Evolutionary conservation across 1,284 basidiomycete species (phyloP), one percentile per base, ranked within the genome.

Genomic region (Sporisorium iseilematis-ciliati): DNA sequence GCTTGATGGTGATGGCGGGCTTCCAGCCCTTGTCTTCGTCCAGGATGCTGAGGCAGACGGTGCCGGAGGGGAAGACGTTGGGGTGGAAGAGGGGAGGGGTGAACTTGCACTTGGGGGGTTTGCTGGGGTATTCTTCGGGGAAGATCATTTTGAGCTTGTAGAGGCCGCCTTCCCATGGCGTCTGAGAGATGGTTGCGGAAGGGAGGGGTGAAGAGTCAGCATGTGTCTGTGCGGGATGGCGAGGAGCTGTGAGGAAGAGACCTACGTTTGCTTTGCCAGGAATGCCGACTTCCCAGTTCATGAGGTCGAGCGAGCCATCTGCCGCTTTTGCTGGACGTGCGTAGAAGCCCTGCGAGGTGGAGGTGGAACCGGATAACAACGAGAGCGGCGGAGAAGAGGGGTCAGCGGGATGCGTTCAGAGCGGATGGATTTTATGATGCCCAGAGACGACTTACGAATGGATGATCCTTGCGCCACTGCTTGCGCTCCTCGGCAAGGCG

Each of bases 1-100:
- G 95, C 86, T 99, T 99, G 87, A 99, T 94, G 2, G 95, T 99
- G 81, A 99, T 98, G 2, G 95, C 93, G 11, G 97, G 95, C 86
- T 98, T 98, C 97, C 97, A 99, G 6, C 91, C 92, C 87, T 99
- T 99, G 87, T 99, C 97, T 85, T 99, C 97, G 85, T 99, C 96
- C 42, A 99, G 87, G 84, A 99, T 99, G 16, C 95, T 97, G 23
- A 99, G 89, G 85, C 97, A 99, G 55, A 99, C 95, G 21, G 97
- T 99, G 26, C 97, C 97, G 18, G 95, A 97, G 0, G 97, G 97
- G 86, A 97, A 99, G 57, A 99, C 95, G 85, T 99, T 99, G 29
- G 96, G 96, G 86, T 99, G 96, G 88, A 97, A 99, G 54, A 98
- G 88, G 29, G 96, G 93, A 2, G 97, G 96, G 1, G 91, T 89